Percentiles rank a stretch among this genome's conserved stretches.
phyloP scores from a whole-genome alignment of 83 land plant genomes.

The Picea abies region DNA sequence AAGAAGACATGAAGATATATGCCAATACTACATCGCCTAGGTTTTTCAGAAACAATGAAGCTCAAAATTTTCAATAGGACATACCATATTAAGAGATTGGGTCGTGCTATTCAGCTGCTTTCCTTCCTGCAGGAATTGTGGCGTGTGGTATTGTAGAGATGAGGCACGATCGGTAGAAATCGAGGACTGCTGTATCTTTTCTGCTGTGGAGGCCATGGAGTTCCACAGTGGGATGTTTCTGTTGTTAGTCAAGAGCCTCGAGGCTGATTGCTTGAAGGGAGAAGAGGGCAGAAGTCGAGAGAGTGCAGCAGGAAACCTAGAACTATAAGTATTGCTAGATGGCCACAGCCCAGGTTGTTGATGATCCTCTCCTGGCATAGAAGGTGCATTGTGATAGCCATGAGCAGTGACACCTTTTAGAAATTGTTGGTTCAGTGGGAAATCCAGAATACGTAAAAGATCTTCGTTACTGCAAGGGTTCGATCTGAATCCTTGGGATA shows the following conservation, averaged over 20 bases:
- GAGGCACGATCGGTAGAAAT: no score
- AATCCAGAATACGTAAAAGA: background rate
- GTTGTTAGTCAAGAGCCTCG: background rate
- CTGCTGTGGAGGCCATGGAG: background rate
- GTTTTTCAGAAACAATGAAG: background rate
- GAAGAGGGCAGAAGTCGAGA: constrained; percentile 6
- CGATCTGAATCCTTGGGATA: constrained; percentile 9
- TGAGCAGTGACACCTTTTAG: background rate
- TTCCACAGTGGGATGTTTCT: constrained; percentile 1
- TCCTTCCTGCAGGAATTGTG: constrained; percentile 1
- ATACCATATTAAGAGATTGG: background rate
- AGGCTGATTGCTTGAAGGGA: background rate
- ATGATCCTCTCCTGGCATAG: background rate
- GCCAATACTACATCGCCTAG: background rate
- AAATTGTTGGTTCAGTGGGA: background rate
- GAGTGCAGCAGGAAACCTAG: background rate
- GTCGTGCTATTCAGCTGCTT: background rate
- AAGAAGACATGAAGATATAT: background rate
- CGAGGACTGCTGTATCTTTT: no score
- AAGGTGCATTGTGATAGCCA: background rate
- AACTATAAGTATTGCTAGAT: background rate
- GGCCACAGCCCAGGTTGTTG: background rate
- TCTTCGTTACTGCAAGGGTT: background rate
- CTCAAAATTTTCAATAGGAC: background rate
- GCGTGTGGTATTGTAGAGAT: background rate